phyloP scores from a whole-genome alignment of 345 rosid genomes.

The Populus euphratica region DNA sequence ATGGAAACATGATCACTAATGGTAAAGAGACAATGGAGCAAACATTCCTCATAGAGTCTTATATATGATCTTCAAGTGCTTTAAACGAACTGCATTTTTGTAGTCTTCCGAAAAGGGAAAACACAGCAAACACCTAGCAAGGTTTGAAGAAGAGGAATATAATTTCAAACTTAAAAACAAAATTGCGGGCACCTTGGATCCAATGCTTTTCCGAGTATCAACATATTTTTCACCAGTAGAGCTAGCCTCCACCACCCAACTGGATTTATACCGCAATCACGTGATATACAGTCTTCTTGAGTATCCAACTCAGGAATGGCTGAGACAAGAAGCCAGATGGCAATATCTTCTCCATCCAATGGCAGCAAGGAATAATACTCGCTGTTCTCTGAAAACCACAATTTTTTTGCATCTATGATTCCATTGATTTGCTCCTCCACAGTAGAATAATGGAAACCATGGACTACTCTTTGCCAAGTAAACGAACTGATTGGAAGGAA shows the following conservation, averaged over 20 bases:
- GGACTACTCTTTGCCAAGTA: slow-evolving; percentile 44
- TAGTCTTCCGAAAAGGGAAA: slow-evolving; percentile 1
- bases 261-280: slow-evolving; percentile 30
- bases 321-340: slow-evolving; percentile 68
- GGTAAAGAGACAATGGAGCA: neutral
- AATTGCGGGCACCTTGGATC: slow-evolving; percentile 57
- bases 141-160: neutral
- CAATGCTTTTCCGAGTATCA: slow-evolving; percentile 56
- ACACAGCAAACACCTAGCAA: neutral
- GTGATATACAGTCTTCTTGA: slow-evolving; percentile 29
- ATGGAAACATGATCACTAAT: neutral
- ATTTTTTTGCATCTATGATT: slow-evolving; percentile 51
- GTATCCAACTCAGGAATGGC: slow-evolving; percentile 36
- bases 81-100: neutral
- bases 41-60: neutral
- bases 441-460: slow-evolving; percentile 27
- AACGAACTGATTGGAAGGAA: slow-evolving; percentile 60
- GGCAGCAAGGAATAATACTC: slow-evolving; percentile 36
- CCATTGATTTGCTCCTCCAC: slow-evolving; percentile 36
- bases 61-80: slow-evolving; percentile 3
- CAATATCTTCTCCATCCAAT: slow-evolving; percentile 51
- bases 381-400: slow-evolving; percentile 35
- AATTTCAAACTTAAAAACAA: slow-evolving; percentile 6
- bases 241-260: slow-evolving; percentile 68
- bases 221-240: slow-evolving; percentile 48